phyloP scores from a whole-genome alignment of 495 filamentous ascomycete species.

The Penicillium goetzii region DNA sequence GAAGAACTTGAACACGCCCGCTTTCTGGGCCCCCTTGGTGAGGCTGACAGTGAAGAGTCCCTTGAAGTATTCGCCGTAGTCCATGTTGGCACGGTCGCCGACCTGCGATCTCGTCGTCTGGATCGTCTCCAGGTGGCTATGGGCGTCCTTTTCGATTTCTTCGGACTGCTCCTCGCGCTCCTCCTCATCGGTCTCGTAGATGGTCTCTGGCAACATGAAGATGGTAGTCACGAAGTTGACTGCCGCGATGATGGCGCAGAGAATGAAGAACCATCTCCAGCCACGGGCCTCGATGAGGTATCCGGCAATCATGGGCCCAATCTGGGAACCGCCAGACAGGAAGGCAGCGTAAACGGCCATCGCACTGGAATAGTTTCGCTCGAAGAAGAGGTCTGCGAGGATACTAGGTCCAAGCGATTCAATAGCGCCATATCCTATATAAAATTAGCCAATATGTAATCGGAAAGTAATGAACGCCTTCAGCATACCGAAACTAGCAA shows the following conservation, averaged over 20 bases:
- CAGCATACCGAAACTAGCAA: constrained; percentile 38
- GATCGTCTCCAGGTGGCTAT: constrained; percentile 28
- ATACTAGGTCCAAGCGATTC: constrained; percentile 46
- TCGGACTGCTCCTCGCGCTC: constrained; percentile 11
- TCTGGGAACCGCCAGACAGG: constrained; percentile 42
- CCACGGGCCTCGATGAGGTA: constrained; percentile 36
- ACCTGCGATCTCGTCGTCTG: constrained; percentile 16
- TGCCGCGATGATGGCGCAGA: constrained; percentile 36
- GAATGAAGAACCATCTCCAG: constrained; percentile 43
- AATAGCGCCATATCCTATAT: constrained; percentile 34
- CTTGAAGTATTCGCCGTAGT: constrained; percentile 33
- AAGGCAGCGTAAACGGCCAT: constrained; percentile 44
- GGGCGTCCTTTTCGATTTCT: constrained; percentile 23
- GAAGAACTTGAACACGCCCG: constrained; percentile 26
- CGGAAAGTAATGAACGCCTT: neutral
- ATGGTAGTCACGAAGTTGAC: constrained; percentile 37
- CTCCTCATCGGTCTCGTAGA: constrained; percentile 30
- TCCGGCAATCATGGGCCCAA: constrained; percentile 38
- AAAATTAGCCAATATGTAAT: neutral
- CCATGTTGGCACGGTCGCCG: constrained; percentile 21
- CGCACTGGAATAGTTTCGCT: constrained; percentile 44
- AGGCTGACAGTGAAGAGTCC: constrained; percentile 33
- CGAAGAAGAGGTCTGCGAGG: constrained; percentile 45
- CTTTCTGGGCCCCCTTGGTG: constrained; percentile 27
- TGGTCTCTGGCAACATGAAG: constrained; percentile 37